phyloP scores from a whole-genome alignment of 2,329 filamentous ascomycete genomes.

The Ascocoryne sarcoides region DNA sequence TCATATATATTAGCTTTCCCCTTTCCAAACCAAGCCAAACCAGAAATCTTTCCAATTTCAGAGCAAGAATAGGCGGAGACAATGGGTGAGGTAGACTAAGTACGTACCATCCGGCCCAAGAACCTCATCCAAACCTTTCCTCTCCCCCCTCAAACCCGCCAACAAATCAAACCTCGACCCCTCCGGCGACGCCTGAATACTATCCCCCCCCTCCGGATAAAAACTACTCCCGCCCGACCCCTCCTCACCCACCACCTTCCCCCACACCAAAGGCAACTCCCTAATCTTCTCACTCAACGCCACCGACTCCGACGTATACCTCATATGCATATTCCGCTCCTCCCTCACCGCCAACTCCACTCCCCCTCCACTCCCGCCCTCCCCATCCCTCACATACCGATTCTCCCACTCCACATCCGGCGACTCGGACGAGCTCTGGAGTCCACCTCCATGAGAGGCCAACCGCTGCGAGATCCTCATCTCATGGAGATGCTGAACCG shows the following conservation, averaged over 20 bases:
- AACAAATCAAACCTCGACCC: constrained; percentile 18
- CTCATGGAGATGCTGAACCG: constrained; percentile 25
- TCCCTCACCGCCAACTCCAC: too few species aligned
- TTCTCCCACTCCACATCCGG: too few species aligned
- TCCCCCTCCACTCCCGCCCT: too few species aligned
- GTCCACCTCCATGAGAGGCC: constrained; percentile 15
- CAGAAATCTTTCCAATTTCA: too few species aligned
- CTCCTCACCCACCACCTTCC: constrained; percentile 10
- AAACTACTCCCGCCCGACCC: constrained; percentile 11
- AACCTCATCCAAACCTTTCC: too few species aligned
- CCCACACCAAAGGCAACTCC: constrained; percentile 21
- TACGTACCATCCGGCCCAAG: too few species aligned
- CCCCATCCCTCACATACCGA: too few species aligned
- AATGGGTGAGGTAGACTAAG: too few species aligned
- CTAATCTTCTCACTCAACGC: constrained; percentile 16
- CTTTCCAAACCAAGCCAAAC: too few species aligned
- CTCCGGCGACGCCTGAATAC: constrained; percentile 17
- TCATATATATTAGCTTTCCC: too few species aligned
- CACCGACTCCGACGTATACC: constrained; percentile 16
- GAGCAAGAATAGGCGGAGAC: too few species aligned
- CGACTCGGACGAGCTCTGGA: constrained; percentile 19
- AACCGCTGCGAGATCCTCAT: constrained; percentile 24
- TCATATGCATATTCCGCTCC: constrained; percentile 13
- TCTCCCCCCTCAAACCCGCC: too few species aligned
- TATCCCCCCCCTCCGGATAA: constrained; percentile 17